A percentile compares a stretch with the other conserved stretches of the same genome.
These are phyloP conservation scores for Aureobasidium mangrovei DNA, from an alignment of 2,329 filamentous ascomycete genomes.

Conservation along the genomic window DNA sequence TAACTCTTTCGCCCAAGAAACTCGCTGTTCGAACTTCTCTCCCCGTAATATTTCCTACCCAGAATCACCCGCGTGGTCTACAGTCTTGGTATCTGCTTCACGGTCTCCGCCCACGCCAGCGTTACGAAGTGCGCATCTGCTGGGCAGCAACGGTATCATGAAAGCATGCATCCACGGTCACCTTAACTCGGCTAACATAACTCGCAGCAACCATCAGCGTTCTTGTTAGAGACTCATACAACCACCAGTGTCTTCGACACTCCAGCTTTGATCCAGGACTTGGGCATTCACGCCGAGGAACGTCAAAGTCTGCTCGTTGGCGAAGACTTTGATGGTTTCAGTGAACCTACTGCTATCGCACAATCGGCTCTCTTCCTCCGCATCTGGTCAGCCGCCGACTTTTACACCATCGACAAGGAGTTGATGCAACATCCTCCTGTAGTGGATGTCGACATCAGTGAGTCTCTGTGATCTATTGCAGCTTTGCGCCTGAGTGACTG, in stretches of 20 bases:
- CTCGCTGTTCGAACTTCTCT: constrained; percentile 55
- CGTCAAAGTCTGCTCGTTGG: constrained; percentile 9
- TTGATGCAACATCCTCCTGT: constrained; percentile 68
- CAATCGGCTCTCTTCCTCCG: constrained; percentile 54
- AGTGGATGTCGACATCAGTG: constrained; percentile 64
- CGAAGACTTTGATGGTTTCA: background rate
- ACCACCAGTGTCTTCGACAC: constrained; percentile 49
- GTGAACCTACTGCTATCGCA: background rate
- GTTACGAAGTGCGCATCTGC: constrained; percentile 88
- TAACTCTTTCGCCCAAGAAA: constrained; percentile 51
- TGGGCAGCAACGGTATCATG: constrained; percentile 80
- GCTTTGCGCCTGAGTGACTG: background rate
- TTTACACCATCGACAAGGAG: constrained; percentile 63
- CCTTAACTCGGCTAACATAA: constrained; percentile 4
- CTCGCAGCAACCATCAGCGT: constrained; percentile 72
- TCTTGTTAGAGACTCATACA: constrained; percentile 59
- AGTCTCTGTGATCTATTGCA: constrained; percentile 14
- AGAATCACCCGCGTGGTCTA: constrained; percentile 44
- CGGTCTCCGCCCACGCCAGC: constrained; percentile 56
- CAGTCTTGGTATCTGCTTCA: constrained; percentile 74
- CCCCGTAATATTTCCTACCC: constrained; percentile 57
- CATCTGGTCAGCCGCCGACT: constrained; percentile 71
- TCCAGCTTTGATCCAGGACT: constrained; percentile 24
- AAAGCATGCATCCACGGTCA: background rate
- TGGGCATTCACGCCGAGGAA: constrained; percentile 23